These are phyloP conservation scores for Penicillium chermesinum DNA, from an alignment of 495 filamentous ascomycete species.

Conservation along the genomic window DNA sequence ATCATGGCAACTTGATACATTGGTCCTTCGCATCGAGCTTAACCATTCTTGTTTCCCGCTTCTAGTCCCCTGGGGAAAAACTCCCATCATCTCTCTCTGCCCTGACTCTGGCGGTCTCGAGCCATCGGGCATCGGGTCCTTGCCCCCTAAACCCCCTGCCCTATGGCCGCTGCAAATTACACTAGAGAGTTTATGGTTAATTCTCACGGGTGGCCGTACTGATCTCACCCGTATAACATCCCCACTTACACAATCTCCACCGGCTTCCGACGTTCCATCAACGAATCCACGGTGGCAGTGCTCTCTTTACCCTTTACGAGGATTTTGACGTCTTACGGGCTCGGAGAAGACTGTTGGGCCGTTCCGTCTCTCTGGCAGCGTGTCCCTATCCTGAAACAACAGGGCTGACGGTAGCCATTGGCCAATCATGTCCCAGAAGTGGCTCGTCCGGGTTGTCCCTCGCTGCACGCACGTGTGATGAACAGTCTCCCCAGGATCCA, in stretches of 20 bases:
- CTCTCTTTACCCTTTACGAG: not conserved
- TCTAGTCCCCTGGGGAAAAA: too few relatives aligned
- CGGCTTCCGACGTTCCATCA: not conserved
- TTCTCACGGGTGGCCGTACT: not conserved
- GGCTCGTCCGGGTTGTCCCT: not conserved
- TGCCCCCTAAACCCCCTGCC: not conserved
- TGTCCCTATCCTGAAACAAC: constrained; percentile 5
- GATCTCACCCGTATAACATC: not conserved
- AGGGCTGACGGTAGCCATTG: constrained; percentile 3
- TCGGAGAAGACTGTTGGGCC: not conserved
- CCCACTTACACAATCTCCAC: not conserved
- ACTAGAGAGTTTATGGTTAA: not conserved
- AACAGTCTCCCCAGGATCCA: not conserved
- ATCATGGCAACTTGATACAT: not conserved
- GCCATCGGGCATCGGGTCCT: not conserved
- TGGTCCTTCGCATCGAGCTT: not conserved
- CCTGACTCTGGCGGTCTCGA: not conserved
- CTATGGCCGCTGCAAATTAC: constrained; percentile 2
- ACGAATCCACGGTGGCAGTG: constrained; percentile 2
- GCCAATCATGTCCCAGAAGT: constrained; percentile 12
- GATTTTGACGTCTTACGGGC: not conserved
- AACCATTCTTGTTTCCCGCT: too few relatives aligned
- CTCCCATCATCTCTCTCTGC: too few relatives aligned
- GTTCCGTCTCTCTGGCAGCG: not conserved
- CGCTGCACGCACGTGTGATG: constrained; percentile 8